These are phyloP conservation scores for Paramecium sonneborni DNA, from an alignment of 73 alveolate species.

Conservation along the genomic window DNA sequence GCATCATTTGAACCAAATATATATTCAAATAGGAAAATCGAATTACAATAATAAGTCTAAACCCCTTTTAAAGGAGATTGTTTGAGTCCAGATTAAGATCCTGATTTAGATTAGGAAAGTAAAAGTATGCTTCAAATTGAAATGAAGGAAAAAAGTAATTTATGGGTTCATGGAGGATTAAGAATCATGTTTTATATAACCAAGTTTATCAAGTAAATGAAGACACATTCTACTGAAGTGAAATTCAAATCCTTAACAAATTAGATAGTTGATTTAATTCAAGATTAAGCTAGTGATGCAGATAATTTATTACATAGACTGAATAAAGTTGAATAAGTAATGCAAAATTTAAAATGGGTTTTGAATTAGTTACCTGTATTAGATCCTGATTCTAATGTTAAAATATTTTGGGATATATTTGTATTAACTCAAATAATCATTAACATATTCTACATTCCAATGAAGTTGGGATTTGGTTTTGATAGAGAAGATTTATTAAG, in stretches of 20 bases:
- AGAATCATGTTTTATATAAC: slow-evolving; percentile 49
- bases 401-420: slow-evolving; percentile 30
- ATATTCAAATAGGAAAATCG: neutral
- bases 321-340: neutral
- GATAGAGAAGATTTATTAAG: neutral
- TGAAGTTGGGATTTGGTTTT: slow-evolving; percentile 45
- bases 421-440: neutral
- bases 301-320: neutral
- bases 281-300: slow-evolving; percentile 45
- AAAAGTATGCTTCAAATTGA: neutral
- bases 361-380: neutral
- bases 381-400: slow-evolving; percentile 27
- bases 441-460: slow-evolving; percentile 43
- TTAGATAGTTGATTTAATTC: neutral
- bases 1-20: slow-evolving; percentile 29
- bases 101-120: neutral
- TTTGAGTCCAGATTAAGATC: neutral
- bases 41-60: neutral
- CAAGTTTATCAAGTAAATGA: slow-evolving; percentile 17
- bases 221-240: neutral
- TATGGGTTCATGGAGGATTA: slow-evolving; percentile 50
- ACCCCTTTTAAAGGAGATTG: neutral
- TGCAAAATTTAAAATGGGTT: slow-evolving; percentile 19
- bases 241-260: slow-evolving; percentile 28
- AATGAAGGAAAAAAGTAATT: neutral